Evolutionary conservation across 139 green algal species (phyloP).

Genomic region (Chlamydomonas eustigma): DNA sequence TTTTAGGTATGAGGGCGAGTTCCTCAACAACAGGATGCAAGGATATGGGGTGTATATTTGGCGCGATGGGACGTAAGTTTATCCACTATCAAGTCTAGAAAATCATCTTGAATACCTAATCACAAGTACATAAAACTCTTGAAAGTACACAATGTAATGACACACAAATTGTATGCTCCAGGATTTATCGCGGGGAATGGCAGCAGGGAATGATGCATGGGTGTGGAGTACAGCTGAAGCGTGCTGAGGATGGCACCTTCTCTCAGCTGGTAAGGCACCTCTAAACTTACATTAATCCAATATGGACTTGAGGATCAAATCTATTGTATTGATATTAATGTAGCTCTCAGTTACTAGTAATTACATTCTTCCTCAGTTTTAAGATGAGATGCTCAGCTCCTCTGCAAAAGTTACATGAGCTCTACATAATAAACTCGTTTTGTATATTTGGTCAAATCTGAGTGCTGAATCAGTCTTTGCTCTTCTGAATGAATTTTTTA

Average conservation of each 20-base stretch:
- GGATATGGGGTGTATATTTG: conserved; percentile 16
- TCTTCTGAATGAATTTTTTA: no score
- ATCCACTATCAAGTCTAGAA: neutral
- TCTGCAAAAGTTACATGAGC: no score
- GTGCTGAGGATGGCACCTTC: conserved; percentile 9
- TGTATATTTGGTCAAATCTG: no score
- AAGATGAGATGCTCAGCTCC: no score
- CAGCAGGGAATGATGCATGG: conserved; percentile 57
- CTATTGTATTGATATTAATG: no score
- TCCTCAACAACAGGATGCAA: conserved; percentile 17
- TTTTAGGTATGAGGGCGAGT: conserved; percentile 15
- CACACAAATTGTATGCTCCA: conserved; percentile 16
- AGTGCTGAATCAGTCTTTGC: no score
- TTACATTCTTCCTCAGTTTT: no score
- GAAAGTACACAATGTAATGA: neutral
- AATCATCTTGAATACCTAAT: neutral
- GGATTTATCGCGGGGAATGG: conserved; percentile 66
- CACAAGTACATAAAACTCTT: neutral
- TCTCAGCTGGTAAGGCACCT: conserved; percentile 15
- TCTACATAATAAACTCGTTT: no score
- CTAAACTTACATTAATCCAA: no score
- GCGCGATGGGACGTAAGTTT: conserved; percentile 3
- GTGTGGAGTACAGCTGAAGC: conserved; percentile 59
- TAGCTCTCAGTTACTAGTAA: no score
- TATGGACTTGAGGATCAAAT: no score